Evolutionary conservation across 2,329 filamentous ascomycete genomes (phyloP), one percentile per base, ranked within the genome.

Genomic region (Madurella mycetomatis): DNA sequence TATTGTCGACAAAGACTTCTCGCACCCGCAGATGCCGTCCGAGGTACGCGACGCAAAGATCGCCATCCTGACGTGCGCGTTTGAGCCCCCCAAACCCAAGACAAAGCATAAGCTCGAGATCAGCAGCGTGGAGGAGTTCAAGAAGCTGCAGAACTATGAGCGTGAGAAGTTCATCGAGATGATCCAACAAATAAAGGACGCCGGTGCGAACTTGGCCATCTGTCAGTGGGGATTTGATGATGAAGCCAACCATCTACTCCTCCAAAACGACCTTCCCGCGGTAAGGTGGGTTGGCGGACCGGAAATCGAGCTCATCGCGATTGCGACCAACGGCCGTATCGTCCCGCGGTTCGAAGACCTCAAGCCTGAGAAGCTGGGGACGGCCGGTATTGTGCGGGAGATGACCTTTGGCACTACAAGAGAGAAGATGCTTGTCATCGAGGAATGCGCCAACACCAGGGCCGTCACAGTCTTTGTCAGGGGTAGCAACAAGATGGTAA

Each of bases 191-290:
- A 94, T 99, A 78, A 99, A 99, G 78, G 89, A 89, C 66, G 95
- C 92, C 0, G 94, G 94, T 58, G 94, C 94, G 61, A 99, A 99
- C 76, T 81, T 99, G 57, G 94, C 92, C 60, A 96, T 99, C 68
- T 99, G 94, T 76, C 95, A 99, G 72, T 99, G 95, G 94, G 94
- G 94, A 63, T 99, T 99, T 69, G 94, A 99, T 70, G 94, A 99
- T 68, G 94, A 99, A 76, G 94, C 94, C 60, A 99, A 99, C 77
- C 94, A 99, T 73, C 77, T 99, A 56, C 82, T 99, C 37, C 85
- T 99, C 58, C 95, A 96, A 76, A 97, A 97, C 79, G 81, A 94
- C 67, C 83, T 99, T 9, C 95, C 94, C 9, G 95, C 94, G 39
- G 94, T 99, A 56, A 83, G 94, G 73, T 99, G 94, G 94, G 94